Evolutionary conservation across 2,329 filamentous ascomycete genomes (phyloP).

Genomic region (Arthrobotrys entomopaga): DNA sequence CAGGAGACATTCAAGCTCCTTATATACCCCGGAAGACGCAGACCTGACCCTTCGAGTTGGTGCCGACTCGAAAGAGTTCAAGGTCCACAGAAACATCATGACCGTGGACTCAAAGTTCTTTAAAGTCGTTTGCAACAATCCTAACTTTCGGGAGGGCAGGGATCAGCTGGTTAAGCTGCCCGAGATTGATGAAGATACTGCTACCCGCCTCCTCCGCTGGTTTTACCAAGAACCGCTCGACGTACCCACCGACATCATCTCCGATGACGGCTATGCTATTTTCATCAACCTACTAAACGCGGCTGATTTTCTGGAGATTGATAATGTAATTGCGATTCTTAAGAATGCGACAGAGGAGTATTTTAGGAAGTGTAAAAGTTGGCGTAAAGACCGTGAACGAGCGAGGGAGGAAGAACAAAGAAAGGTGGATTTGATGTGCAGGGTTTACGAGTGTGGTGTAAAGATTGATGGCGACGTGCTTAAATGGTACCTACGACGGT

Average conservation of each 20-base stretch:
- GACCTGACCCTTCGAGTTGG: constrained; percentile 32
- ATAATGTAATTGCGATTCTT: constrained; percentile 9
- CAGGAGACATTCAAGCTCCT: background rate
- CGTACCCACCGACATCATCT: constrained; percentile 22
- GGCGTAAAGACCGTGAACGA: constrained; percentile 22
- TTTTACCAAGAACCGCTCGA: constrained; percentile 25
- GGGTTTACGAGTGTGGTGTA: constrained; percentile 40
- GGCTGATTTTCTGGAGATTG: constrained; percentile 36
- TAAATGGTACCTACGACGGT: constrained; percentile 17
- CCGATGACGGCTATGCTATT: constrained; percentile 28
- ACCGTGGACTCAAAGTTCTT: constrained; percentile 41
- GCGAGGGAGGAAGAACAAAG: constrained; percentile 38
- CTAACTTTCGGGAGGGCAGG: constrained; percentile 34
- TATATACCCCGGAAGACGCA: constrained; percentile 6
- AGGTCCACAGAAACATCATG: constrained; percentile 22
- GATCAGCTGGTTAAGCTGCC: constrained; percentile 28
- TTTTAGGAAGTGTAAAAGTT: constrained; percentile 13
- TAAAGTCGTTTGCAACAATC: constrained; percentile 26
- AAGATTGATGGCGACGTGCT: constrained; percentile 21
- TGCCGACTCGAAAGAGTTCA: constrained; percentile 14
- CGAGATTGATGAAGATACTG: constrained; percentile 21
- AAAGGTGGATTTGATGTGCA: constrained; percentile 45
- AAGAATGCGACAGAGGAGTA: constrained; percentile 15
- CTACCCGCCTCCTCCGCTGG: constrained; percentile 17
- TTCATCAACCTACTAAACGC: constrained; percentile 30